Base-by-base conservation (phyloP, 192 early-diverging fungal genomes). In the Umbelopsis ramanniana region DNA sequence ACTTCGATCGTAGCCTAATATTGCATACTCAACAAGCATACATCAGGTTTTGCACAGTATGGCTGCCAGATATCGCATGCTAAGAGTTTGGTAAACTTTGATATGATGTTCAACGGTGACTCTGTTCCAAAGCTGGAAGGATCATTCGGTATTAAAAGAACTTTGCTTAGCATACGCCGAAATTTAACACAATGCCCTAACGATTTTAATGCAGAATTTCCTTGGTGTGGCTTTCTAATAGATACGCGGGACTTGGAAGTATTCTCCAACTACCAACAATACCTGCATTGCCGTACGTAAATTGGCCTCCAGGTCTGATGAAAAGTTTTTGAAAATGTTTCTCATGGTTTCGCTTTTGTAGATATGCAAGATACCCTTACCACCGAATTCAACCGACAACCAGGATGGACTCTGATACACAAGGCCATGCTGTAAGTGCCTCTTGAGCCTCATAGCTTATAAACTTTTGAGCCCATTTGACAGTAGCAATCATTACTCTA, bases 211-310 rank as follows among this genome's bases (percentile, higher is more conserved):
- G 21, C 75, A 92, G 90, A 87, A 19, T 90, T 93, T 78, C 89
- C 89, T 11, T 98, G 94, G 90, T 96, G 94, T 74, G 96, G 95
- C 1, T 78, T 94, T 17, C 76, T 94, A 6, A 86, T 98, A 63
- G 71, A 94, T 68, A 85, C 86, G 22, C 72, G 67, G 55, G 89
- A 82, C 8, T 82, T 96, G 24, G 82, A 92, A 29, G 87, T 95
- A 43, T 79, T 83, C 52, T 81, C 69, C 4, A 93, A 97, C 74
- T 97, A 92, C 63, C 69, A 53, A 29, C 57, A 63, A 63, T 63
- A 63, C 33, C 33, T 63, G 0, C 14, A 17, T 14, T 29, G 57
- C 14, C 15, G 57, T 63, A 37, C 23, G 57, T 63, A 50, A 1
- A 5, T 50, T 10, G n/a, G 0, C 48, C 19, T 17, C 0, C 48